phyloP scores from a whole-genome alignment of 768 basidiomycete genomes.

The Pleurotus salmoneostramineus region DNA sequence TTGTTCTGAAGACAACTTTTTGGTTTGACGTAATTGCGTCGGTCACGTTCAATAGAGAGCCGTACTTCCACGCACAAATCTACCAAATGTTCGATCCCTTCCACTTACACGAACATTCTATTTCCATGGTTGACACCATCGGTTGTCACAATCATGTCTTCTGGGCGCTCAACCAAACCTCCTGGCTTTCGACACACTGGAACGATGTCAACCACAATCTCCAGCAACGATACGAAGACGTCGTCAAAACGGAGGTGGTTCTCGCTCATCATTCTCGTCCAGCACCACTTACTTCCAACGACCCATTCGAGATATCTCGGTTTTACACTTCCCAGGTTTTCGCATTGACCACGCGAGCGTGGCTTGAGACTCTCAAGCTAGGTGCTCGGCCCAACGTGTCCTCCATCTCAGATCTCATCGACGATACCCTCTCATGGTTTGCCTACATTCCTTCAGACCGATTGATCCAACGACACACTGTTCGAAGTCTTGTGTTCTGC shows the following conservation, averaged over 20 bases:
- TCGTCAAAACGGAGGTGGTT: background rate
- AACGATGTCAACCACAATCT: background rate
- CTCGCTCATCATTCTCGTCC: background rate
- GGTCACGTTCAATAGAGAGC: constrained; percentile 58
- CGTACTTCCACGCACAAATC: constrained; percentile 55
- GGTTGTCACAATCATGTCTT: constrained; percentile 80
- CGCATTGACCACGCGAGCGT: constrained; percentile 32
- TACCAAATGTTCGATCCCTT: constrained; percentile 49
- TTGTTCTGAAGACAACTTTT: constrained; percentile 79
- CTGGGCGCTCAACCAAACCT: constrained; percentile 50
- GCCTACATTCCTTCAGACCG: constrained; percentile 24
- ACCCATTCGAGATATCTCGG: background rate
- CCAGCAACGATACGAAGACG: background rate
- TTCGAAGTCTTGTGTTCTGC: constrained; percentile 75
- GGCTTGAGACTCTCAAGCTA: constrained; percentile 73
- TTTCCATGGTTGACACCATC: constrained; percentile 80
- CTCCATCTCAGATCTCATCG: constrained; percentile 54
- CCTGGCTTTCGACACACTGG: background rate
- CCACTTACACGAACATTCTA: constrained; percentile 23
- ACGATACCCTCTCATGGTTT: constrained; percentile 49
- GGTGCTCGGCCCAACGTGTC: constrained; percentile 64
- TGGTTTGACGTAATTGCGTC: constrained; percentile 88
- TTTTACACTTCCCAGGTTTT: background rate
- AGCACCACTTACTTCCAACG: background rate
- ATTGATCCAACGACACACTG: constrained; percentile 44